phyloP scores from a whole-genome alignment of 257 asterid genomes.

The Nicotiana obtusifolia region DNA sequence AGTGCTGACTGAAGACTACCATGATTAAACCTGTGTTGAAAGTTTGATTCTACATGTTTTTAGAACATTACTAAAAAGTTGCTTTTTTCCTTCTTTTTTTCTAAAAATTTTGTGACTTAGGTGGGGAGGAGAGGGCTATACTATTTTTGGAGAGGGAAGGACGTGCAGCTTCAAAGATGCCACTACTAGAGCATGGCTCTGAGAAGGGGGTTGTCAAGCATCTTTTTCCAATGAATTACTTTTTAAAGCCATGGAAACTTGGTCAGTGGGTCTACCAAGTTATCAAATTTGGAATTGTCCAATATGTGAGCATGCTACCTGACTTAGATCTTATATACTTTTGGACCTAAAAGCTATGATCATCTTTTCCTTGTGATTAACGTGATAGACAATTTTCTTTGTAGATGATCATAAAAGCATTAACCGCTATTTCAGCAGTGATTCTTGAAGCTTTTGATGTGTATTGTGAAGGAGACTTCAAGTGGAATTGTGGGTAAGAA shows the following conservation, averaged over 20 bases:
- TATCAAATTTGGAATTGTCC: slow-evolving; percentile 93
- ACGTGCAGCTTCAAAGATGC: slow-evolving; percentile 55
- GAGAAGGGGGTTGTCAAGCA: slow-evolving; percentile 83
- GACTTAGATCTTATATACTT: neutral
- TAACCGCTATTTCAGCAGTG: slow-evolving; percentile 83
- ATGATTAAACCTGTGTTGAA: neutral
- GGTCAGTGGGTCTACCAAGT: slow-evolving; percentile 90
- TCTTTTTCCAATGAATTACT: slow-evolving; percentile 73
- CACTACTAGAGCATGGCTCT: slow-evolving; percentile 69
- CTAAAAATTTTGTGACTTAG: slow-evolving; percentile 17
- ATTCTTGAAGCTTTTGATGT: slow-evolving; percentile 90
- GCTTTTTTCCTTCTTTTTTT: neutral
- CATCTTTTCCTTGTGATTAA: slow-evolving; percentile 12
- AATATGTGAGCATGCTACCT: slow-evolving; percentile 68
- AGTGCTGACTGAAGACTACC: neutral
- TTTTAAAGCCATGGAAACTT: slow-evolving; percentile 90
- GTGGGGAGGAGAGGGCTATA: slow-evolving; percentile 88
- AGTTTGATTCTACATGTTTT: neutral
- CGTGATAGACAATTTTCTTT: slow-evolving; percentile 17
- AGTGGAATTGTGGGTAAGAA: slow-evolving; percentile 94
- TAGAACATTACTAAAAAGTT: neutral
- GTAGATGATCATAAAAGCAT: slow-evolving; percentile 95
- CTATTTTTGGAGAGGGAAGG: slow-evolving; percentile 94
- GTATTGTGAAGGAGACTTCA: slow-evolving; percentile 97
- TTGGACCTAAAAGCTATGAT: slow-evolving; percentile 2